Base-by-base conservation (phyloP, 2,329 filamentous ascomycete species). In the Paecilomyces sp. region DNA sequence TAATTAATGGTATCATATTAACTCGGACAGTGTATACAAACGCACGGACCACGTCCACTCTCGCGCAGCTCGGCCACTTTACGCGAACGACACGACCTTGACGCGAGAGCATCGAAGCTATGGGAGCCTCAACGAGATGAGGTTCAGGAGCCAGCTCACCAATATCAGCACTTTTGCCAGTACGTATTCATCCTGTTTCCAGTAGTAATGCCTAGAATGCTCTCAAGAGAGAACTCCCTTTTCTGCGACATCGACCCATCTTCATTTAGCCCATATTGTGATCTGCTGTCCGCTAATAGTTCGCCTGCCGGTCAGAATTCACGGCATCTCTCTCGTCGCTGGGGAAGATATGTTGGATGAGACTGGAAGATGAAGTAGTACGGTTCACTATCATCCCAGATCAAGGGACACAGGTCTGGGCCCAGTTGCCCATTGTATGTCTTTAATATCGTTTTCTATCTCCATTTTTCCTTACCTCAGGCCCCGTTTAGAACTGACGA, bases 351-450 rank as follows among this genome's bases (percentile, higher is more conserved):
- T 91, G 90, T 54, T 96, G 92, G 92, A 83, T 96, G 64, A 89
- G 92, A 65, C 85, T 99, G 34, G 91, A 93, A 77, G 86, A 95
- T 77, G 88, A 92, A 61, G 88, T 88, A 58, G 88, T 93, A 59
- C 92, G 92, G 67, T 96, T 99, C 78, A 97, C 94, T 61, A 90
- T 97, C 69, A 93, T 97, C 63, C 92, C 94, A 0, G 92, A 97
- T 72, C 88, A 90, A 69, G 93, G 94, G 61, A 95, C 91, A 8
- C 93, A 97, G 81, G 93, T 97, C 58, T 99, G 94, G 94, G 91
- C 92, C 82, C 92, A 82, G 71, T 87, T 86, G 53, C 63, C 66
- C 51, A 66, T 70, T 56, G 75, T 77, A 71, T 55, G 75, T 68
- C 30, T 58, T 33, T 33, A 3, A 33, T 33, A 33, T 33, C 25